A percentile compares a stretch with the other conserved stretches of the same genome.
phyloP scores from a whole-genome alignment of 176 grass and related monocot species.

The Paspalum notatum region DNA sequence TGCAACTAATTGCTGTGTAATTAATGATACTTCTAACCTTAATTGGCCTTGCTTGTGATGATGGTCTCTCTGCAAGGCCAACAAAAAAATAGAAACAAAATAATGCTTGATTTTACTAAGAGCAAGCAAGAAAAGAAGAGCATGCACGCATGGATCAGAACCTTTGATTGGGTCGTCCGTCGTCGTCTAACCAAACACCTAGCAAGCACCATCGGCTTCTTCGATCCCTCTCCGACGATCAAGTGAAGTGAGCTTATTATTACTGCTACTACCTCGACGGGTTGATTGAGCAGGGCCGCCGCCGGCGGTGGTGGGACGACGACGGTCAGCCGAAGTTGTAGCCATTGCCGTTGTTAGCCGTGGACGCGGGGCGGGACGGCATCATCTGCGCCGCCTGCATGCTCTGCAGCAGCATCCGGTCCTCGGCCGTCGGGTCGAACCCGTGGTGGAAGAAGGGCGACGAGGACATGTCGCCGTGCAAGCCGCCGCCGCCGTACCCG shows the following conservation, averaged over 20 bases:
- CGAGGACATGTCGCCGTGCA: slow-evolving; percentile 5
- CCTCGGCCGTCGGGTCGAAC: slow-evolving; percentile 51
- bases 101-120: background rate
- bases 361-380: slow-evolving; percentile 44
- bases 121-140: background rate
- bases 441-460: slow-evolving; percentile 44
- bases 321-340: slow-evolving; percentile 64
- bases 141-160: too few species aligned
- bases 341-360: slow-evolving; percentile 65
- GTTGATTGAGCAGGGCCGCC: too few species aligned
- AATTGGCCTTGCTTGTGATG: background rate
- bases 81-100: slow-evolving; percentile 10
- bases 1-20: background rate
- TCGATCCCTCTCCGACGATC: too few species aligned
- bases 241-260: too few species aligned
- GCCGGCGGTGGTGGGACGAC: too few species aligned
- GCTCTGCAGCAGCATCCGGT: slow-evolving; percentile 62
- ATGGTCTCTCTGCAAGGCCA: slow-evolving; percentile 10
- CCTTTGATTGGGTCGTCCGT: too few species aligned
- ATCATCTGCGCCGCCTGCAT: slow-evolving; percentile 65
- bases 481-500: background rate
- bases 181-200: too few species aligned
- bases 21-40: slow-evolving; percentile 4
- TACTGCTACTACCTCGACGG: too few species aligned
- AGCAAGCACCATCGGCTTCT: too few species aligned